Evolutionary conservation across 345 rosid species (phyloP).

Genomic region (Diplotaxis tenuifolia): DNA sequence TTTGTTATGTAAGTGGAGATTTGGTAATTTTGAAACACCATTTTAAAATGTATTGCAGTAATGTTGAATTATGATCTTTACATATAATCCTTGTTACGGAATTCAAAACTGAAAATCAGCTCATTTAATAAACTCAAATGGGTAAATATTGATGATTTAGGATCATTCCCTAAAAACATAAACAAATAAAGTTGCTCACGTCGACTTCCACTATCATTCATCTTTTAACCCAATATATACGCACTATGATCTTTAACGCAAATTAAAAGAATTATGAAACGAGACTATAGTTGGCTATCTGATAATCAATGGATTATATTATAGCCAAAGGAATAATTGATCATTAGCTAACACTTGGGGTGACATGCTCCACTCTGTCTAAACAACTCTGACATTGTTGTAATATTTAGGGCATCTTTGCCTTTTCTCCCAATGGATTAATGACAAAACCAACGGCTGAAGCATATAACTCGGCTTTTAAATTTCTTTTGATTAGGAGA

Average conservation of each 20-base stretch:
- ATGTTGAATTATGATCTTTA: neutral
- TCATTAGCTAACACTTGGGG: constrained; percentile 37
- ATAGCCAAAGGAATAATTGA: constrained; percentile 20
- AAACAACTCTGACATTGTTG: constrained; percentile 1
- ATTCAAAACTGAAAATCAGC: neutral
- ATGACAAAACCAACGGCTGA: neutral
- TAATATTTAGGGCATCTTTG: constrained; percentile 10
- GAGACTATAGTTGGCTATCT: constrained; percentile 15
- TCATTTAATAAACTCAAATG: neutral
- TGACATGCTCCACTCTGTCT: constrained; percentile 41
- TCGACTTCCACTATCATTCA: constrained; percentile 28
- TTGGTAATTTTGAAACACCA: neutral
- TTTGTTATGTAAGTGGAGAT: neutral
- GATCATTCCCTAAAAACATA: neutral
- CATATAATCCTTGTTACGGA: neutral
- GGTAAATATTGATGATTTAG: neutral
- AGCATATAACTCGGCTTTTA: neutral
- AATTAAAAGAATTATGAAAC: constrained; percentile 1
- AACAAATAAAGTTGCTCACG: constrained; percentile 6
- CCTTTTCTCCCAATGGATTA: neutral
- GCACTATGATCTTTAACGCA: constrained; percentile 3
- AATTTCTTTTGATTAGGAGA: neutral
- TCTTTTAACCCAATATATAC: constrained; percentile 12
- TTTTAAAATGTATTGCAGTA: neutral
- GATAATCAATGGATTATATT: neutral